A percentile compares a stretch with the other conserved stretches of the same genome.
phyloP scores from a whole-genome alignment of 108 stramenopile genomes.

The Licmophora abbreviata region DNA sequence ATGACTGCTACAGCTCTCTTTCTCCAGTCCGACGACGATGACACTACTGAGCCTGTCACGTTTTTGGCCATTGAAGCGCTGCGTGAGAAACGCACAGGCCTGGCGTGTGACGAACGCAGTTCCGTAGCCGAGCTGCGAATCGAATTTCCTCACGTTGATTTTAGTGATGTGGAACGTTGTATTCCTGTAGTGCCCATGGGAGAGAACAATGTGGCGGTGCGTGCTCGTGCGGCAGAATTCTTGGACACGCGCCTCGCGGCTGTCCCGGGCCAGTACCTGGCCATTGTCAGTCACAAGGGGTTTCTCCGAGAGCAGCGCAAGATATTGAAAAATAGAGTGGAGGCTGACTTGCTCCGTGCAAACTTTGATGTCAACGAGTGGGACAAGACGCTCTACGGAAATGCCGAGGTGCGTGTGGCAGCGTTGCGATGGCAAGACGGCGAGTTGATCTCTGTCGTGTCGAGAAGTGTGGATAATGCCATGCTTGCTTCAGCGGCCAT shows the following conservation, averaged over 20 bases:
- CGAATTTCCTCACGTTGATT: slow-evolving; percentile 9
- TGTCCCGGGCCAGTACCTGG: not conserved
- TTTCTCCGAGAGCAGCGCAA: slow-evolving; percentile 5
- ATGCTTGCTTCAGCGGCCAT: not conserved
- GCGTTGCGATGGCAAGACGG: slow-evolving; percentile 6
- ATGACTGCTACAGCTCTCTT: not conserved
- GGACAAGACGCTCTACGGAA: slow-evolving; percentile 6
- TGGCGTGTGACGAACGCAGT: not conserved
- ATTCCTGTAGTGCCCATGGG: not conserved
- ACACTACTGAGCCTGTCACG: not conserved
- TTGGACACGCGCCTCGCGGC: not conserved
- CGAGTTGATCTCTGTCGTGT: not conserved
- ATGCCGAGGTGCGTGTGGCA: slow-evolving; percentile 7
- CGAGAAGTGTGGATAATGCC: not conserved
- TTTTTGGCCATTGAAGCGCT: slow-evolving; percentile 7
- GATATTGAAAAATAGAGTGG: not conserved
- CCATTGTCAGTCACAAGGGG: slow-evolving; percentile 7
- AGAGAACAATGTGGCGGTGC: slow-evolving; percentile 1
- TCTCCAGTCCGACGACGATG: not conserved
- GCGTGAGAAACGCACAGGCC: slow-evolving; percentile 8
- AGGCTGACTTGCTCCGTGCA: not conserved
- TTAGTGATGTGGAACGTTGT: not conserved
- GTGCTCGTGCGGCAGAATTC: not conserved
- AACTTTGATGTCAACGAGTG: slow-evolving; percentile 6
- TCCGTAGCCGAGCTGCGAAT: not conserved